A percentile compares a stretch with the other conserved stretches of the same genome.
These are phyloP conservation scores for Microsporum canis DNA, from an alignment of 2,329 filamentous ascomycete genomes.

Conservation along the genomic window DNA sequence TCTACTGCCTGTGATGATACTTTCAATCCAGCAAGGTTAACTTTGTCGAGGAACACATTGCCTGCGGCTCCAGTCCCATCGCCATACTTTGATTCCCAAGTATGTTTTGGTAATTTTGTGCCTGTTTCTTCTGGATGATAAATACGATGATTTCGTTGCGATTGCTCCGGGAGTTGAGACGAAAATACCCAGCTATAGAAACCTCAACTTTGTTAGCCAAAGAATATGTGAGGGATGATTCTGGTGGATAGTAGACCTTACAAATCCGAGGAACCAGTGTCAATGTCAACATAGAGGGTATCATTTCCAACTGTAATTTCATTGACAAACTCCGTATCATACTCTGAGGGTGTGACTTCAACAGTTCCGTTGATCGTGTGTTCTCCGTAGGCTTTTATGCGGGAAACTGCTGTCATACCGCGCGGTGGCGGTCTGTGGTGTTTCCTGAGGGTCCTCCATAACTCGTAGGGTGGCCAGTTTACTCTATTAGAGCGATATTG, in stretches of 20 bases:
- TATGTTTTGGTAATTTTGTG: constrained; percentile 38
- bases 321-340: constrained; percentile 49
- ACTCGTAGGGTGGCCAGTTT: not conserved
- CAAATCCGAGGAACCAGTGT: constrained; percentile 60
- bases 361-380: constrained; percentile 4
- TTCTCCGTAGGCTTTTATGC: not conserved
- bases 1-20: constrained; percentile 54
- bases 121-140: constrained; percentile 45
- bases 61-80: constrained; percentile 54
- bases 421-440: not conserved
- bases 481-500: not conserved
- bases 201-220: not conserved
- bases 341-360: constrained; percentile 35
- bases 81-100: constrained; percentile 53
- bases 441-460: not conserved
- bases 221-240: not conserved
- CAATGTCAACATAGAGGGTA: constrained; percentile 55
- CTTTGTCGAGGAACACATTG: constrained; percentile 54
- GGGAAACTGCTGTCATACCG: not conserved
- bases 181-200: constrained; percentile 54
- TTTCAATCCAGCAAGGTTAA: constrained; percentile 49
- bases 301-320: constrained; percentile 55
- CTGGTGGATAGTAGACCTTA: constrained; percentile 29
- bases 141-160: constrained; percentile 44
- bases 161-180: constrained; percentile 40